A percentile compares a stretch with the other conserved stretches of the same genome.
Conservation (phyloP, 805 yeast genomes). For the Ogataea corticis region DNA sequence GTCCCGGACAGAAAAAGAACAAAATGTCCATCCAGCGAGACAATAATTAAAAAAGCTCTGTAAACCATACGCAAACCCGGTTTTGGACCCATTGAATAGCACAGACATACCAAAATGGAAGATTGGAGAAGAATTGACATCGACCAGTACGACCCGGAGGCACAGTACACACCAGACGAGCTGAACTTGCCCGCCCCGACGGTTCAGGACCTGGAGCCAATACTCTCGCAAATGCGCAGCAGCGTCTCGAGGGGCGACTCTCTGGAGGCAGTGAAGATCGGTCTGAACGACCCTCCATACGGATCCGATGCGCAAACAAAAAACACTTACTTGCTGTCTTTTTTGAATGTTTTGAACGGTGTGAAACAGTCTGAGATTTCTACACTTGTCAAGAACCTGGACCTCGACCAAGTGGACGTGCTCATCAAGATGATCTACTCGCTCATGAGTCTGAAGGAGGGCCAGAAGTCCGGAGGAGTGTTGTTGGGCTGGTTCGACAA, state of each 20-base stretch:
- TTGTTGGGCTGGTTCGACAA: slow-evolving; percentile 91
- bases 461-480: slow-evolving; percentile 84
- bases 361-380: slow-evolving; percentile 69
- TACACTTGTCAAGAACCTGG: slow-evolving; percentile 56
- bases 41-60: neutral
- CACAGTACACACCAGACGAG: slow-evolving; percentile 37
- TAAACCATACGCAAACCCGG: neutral
- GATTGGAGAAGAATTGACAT: slow-evolving; percentile 96
- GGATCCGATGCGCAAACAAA: slow-evolving; percentile 66
- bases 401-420: slow-evolving; percentile 67
- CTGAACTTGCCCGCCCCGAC: slow-evolving; percentile 42
- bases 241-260: slow-evolving; percentile 72
- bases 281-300: slow-evolving; percentile 78
- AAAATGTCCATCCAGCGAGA: slow-evolving; percentile 7
- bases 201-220: slow-evolving; percentile 53
- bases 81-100: neutral
- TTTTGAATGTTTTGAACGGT: slow-evolving; percentile 70
- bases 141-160: slow-evolving; percentile 86
- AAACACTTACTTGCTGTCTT: slow-evolving; percentile 49
- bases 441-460: slow-evolving; percentile 75
- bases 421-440: slow-evolving; percentile 83
- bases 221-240: slow-evolving; percentile 59
- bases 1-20: slow-evolving; percentile 7
- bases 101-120: slow-evolving; percentile 41
- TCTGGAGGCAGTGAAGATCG: slow-evolving; percentile 60